A percentile compares a stretch with the other conserved stretches of the same genome.
Evolutionary conservation across 2,329 filamentous ascomycete species (phyloP).

Genomic region (Aspergillus novofumigatus): DNA sequence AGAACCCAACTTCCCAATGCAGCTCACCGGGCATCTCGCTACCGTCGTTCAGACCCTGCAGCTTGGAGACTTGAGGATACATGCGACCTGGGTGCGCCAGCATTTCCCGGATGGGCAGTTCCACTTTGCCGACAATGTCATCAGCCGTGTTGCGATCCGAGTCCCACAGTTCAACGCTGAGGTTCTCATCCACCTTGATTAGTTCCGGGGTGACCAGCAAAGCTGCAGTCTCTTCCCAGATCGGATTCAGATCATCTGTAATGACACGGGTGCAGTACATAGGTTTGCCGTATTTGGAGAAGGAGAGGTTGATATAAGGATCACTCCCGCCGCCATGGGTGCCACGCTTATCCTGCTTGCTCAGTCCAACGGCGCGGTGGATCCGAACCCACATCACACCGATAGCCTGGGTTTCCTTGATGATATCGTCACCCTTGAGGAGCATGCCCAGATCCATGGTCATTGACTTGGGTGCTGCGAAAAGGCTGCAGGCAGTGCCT

Average conservation of each 20-base stretch:
- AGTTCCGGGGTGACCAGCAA: slow-evolving; percentile 83
- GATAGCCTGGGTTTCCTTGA: slow-evolving; percentile 77
- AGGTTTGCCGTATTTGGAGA: slow-evolving; percentile 94
- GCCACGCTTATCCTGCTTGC: slow-evolving; percentile 83
- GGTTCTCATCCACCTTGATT: slow-evolving; percentile 87
- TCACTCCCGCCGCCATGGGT: slow-evolving; percentile 85
- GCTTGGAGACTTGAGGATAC: slow-evolving; percentile 81
- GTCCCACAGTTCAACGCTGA: slow-evolving; percentile 94
- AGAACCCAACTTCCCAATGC: slow-evolving; percentile 95
- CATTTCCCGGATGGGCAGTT: slow-evolving; percentile 89
- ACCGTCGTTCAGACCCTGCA: slow-evolving; percentile 76
- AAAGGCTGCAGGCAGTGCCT: slow-evolving; percentile 78
- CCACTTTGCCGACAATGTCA: slow-evolving; percentile 91
- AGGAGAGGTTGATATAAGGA: slow-evolving; percentile 90
- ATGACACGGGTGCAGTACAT: slow-evolving; percentile 98
- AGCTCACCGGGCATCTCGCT: slow-evolving; percentile 89
- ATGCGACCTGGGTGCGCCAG: slow-evolving; percentile 91
- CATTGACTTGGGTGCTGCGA: slow-evolving; percentile 92
- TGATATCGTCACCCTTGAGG: slow-evolving; percentile 84
- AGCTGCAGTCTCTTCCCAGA: slow-evolving; percentile 85
- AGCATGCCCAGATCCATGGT: slow-evolving; percentile 87
- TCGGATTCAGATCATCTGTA: slow-evolving; percentile 85
- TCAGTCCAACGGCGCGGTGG: slow-evolving; percentile 78
- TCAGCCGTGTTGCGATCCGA: slow-evolving; percentile 89
- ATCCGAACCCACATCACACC: slow-evolving; percentile 92